A percentile compares a stretch with the other conserved stretches of the same genome.
These are phyloP conservation scores for Brassica incana DNA, from an alignment of 345 rosid genomes.

Conservation along the genomic window DNA sequence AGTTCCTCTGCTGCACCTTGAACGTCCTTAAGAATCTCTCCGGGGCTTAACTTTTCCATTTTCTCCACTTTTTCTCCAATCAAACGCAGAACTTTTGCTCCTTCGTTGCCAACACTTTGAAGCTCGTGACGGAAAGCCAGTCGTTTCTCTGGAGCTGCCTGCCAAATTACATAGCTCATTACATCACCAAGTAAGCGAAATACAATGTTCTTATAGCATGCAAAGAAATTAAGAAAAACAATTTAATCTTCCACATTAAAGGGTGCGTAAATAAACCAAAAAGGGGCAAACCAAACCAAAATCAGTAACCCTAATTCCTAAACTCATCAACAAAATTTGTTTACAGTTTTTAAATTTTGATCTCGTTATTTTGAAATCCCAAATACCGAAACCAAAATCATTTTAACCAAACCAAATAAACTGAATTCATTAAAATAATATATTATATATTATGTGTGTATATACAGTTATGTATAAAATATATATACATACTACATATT, in stretches of 20 bases:
- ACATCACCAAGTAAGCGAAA: not conserved
- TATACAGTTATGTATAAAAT: too few relatives aligned
- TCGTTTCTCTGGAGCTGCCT: slow-evolving; percentile 85
- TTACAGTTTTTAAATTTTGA: not conserved
- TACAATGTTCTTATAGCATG: slow-evolving; percentile 3
- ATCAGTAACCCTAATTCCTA: not conserved
- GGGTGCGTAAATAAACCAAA: not conserved
- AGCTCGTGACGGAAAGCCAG: slow-evolving; percentile 51
- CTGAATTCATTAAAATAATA: not conserved
- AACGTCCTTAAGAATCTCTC: slow-evolving; percentile 55
- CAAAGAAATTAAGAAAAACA: not conserved
- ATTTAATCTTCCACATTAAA: not conserved
- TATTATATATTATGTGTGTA: too few relatives aligned
- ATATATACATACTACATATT: too few relatives aligned
- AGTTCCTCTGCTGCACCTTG: slow-evolving; percentile 69
- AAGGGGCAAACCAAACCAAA: not conserved
- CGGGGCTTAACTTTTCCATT: slow-evolving; percentile 50
- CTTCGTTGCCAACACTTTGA: slow-evolving; percentile 48
- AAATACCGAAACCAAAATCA: not conserved
- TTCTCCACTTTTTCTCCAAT: slow-evolving; percentile 47
- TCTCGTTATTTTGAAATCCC: not conserved
- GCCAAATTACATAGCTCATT: slow-evolving; percentile 6
- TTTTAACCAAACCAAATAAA: not conserved
- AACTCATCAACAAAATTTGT: not conserved
- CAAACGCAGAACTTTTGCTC: slow-evolving; percentile 47